Evolutionary conservation across 352 stramenopile genomes (phyloP).

Genomic region (Phytophthora melonis): DNA sequence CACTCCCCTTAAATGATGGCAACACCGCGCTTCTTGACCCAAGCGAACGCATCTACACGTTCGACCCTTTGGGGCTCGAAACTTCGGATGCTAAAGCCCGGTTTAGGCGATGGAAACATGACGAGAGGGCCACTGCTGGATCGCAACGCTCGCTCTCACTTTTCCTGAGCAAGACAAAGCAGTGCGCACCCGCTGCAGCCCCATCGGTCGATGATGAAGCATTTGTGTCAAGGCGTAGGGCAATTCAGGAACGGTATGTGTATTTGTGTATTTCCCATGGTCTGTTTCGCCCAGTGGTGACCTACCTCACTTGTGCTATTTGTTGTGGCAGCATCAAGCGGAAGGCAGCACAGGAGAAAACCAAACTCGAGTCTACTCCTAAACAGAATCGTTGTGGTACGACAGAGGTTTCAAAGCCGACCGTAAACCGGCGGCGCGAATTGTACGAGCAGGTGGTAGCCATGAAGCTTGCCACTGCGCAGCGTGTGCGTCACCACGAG

Average conservation of each 20-base stretch:
- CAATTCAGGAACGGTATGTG: constrained; percentile 43
- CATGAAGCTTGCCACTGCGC: constrained; percentile 37
- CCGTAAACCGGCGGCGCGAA: constrained; percentile 40
- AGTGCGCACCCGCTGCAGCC: background rate
- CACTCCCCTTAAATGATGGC: background rate
- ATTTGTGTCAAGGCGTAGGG: constrained; percentile 34
- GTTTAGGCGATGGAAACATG: constrained; percentile 17
- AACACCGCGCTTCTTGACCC: constrained; percentile 10
- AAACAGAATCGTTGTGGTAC: constrained; percentile 4
- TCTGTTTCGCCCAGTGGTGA: background rate
- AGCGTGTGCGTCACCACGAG: constrained; percentile 33
- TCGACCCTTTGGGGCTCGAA: constrained; percentile 44
- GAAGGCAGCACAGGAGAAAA: constrained; percentile 30
- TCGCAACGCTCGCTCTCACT: constrained; percentile 9
- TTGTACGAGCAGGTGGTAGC: constrained; percentile 55
- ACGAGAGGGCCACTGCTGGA: background rate
- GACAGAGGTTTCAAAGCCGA: background rate
- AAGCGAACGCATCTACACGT: constrained; percentile 40
- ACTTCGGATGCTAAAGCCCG: background rate
- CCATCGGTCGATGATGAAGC: constrained; percentile 23
- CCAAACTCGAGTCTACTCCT: constrained; percentile 10
- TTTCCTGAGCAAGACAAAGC: constrained; percentile 15
- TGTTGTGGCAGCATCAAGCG: constrained; percentile 35
- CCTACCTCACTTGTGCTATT: background rate
- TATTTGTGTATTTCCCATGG: background rate